phyloP scores from a whole-genome alignment of 352 stramenopile species.

The Phytophthora pseudosyringae region DNA sequence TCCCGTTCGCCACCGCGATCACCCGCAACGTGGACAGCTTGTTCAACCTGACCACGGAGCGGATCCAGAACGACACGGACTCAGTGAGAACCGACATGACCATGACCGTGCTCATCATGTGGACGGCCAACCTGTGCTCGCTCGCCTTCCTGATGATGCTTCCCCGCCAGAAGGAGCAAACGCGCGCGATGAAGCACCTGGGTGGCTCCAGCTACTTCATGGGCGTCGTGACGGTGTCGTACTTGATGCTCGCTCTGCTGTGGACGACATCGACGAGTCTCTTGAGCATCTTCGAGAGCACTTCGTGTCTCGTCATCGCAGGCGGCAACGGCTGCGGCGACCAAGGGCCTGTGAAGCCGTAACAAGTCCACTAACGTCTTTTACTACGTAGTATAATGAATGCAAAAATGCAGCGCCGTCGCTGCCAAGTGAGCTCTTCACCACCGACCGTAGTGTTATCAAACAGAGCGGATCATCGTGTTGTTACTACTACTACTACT shows the following conservation, averaged over 20 bases:
- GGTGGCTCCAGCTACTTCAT: slow-evolving; percentile 64
- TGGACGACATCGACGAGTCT: slow-evolving; percentile 62
- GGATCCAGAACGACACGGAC: slow-evolving; percentile 57
- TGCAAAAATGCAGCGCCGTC: neutral
- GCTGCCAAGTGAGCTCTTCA: slow-evolving; percentile 12
- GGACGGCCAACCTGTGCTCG: slow-evolving; percentile 55
- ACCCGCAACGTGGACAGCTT: slow-evolving; percentile 49
- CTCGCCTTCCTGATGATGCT: slow-evolving; percentile 58
- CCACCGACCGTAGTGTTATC: slow-evolving; percentile 6
- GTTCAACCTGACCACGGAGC: slow-evolving; percentile 52
- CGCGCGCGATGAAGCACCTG: slow-evolving; percentile 64
- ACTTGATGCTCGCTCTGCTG: slow-evolving; percentile 49
- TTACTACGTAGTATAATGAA: slow-evolving; percentile 4
- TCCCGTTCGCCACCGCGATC: slow-evolving; percentile 51
- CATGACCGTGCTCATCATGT: slow-evolving; percentile 61
- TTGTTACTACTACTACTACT: neutral
- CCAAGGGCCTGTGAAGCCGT: slow-evolving; percentile 11
- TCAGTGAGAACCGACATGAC: slow-evolving; percentile 53
- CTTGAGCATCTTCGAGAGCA: slow-evolving; percentile 62
- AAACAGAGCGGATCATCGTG: neutral
- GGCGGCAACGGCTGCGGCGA: slow-evolving; percentile 45
- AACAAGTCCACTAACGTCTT: slow-evolving; percentile 24
- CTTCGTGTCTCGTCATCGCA: slow-evolving; percentile 54
- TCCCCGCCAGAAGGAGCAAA: slow-evolving; percentile 68
- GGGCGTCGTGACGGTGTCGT: slow-evolving; percentile 48